These are phyloP conservation scores for Fistulinella staudtii DNA, from an alignment of 1,284 basidiomycete genomes.

Conservation along the genomic window DNA sequence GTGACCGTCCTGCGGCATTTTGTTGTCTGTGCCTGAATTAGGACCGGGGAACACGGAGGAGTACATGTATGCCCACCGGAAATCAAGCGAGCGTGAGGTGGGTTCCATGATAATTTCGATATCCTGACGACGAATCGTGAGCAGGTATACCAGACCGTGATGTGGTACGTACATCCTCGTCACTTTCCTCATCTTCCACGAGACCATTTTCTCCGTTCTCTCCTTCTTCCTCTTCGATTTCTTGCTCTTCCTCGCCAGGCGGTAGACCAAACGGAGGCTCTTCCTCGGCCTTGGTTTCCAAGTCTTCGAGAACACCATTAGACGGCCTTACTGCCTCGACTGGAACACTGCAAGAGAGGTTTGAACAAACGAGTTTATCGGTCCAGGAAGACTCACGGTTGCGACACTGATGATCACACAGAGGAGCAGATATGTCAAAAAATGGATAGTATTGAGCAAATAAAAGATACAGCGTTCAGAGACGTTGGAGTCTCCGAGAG, in stretches of 20 bases:
- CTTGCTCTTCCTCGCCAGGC: constrained; percentile 26
- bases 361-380: constrained; percentile 14
- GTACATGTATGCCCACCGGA: constrained; percentile 49
- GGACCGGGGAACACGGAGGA: background rate
- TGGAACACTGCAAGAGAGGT: constrained; percentile 41
- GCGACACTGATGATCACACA: constrained; percentile 45
- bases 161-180: constrained; percentile 38
- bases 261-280: constrained; percentile 31
- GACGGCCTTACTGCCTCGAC: constrained; percentile 40
- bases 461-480: constrained; percentile 28
- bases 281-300: constrained; percentile 43
- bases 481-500: constrained; percentile 21
- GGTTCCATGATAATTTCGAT: constrained; percentile 80
- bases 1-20: constrained; percentile 21
- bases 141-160: background rate
- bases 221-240: constrained; percentile 32
- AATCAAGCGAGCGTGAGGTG: constrained; percentile 63
- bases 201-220: constrained; percentile 32
- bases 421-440: constrained; percentile 29
- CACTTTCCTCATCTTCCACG: constrained; percentile 38
- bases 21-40: constrained; percentile 27
- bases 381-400: constrained; percentile 48
- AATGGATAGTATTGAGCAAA: constrained; percentile 40
- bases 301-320: constrained; percentile 45
- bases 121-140: constrained; percentile 43